Conservation (phyloP, 257 asterid species). For the Solanum chiquidenum region DNA sequence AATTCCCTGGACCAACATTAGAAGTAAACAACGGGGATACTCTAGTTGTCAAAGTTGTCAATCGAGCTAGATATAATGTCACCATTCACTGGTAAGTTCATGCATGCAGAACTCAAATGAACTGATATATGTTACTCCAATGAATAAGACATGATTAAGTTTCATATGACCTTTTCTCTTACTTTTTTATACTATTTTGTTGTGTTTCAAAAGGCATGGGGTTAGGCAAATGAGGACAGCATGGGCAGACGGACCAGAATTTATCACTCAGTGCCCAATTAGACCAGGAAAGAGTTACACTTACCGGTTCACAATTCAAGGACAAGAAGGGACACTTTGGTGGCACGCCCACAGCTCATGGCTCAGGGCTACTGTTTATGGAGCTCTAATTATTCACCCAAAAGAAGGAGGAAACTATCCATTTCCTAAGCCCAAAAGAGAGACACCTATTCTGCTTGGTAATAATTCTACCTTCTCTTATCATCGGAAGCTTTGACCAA, state of each 20-base stretch:
- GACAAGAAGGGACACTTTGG: conserved; percentile 88
- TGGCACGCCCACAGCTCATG: conserved; percentile 98
- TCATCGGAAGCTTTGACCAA: background rate
- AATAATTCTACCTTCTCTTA: background rate
- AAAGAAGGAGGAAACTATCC: conserved; percentile 58
- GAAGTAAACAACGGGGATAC: conserved; percentile 74
- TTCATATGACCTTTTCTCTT: background rate
- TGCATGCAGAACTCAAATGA: background rate
- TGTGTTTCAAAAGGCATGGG: conserved; percentile 54
- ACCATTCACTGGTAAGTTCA: conserved; percentile 66
- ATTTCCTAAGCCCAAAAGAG: conserved; percentile 65
- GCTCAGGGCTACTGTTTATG: conserved; percentile 88
- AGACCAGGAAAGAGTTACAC: conserved; percentile 72
- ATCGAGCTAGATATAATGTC: conserved; percentile 58
- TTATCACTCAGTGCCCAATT: conserved; percentile 75
- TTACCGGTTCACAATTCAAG: conserved; percentile 60
- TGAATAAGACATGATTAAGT: background rate
- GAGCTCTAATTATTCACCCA: conserved; percentile 64
- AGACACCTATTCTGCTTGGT: conserved; percentile 78
- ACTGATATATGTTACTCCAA: background rate
- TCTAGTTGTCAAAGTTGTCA: conserved; percentile 51
- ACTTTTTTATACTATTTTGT: background rate
- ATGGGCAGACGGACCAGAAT: conserved; percentile 90
- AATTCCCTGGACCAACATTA: conserved; percentile 69
- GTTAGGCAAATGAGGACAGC: conserved; percentile 62